Evolutionary conservation across 345 rosid genomes (phyloP).

Genomic region (Gossypium herbaceum): DNA sequence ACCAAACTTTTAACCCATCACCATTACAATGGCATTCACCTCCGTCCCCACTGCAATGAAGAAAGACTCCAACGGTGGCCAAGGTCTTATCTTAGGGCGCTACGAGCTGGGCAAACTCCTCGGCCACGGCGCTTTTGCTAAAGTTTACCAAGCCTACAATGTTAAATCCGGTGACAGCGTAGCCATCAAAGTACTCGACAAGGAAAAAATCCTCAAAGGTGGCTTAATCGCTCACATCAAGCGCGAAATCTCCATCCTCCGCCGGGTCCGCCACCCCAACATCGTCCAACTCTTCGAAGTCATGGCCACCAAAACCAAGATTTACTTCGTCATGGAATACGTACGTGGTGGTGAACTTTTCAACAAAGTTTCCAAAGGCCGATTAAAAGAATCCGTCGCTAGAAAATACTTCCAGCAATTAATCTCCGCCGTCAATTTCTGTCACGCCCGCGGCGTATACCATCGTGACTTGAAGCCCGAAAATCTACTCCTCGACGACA

Average conservation of each 20-base stretch:
- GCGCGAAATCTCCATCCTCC: constrained; percentile 82
- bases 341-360: constrained; percentile 80
- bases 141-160: constrained; percentile 71
- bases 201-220: constrained; percentile 58
- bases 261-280: constrained; percentile 84
- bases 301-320: constrained; percentile 83
- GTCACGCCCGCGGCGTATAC: constrained; percentile 79
- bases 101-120: constrained; percentile 72
- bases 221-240: constrained; percentile 73
- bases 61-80: constrained; percentile 28
- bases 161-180: constrained; percentile 46
- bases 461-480: constrained; percentile 93
- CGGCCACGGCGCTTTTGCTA: constrained; percentile 87
- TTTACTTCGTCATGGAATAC: constrained; percentile 85
- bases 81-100: constrained; percentile 49
- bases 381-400: constrained; percentile 62
- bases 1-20: neutral
- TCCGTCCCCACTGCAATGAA: neutral
- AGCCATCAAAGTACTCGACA: constrained; percentile 87
- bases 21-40: neutral
- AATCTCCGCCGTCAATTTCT: constrained; percentile 66
- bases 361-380: constrained; percentile 64
- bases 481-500: constrained; percentile 68
- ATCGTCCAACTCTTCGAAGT: constrained; percentile 78
- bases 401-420: constrained; percentile 73